Evolutionary conservation across 257 asterid genomes (phyloP).

Genomic region (Anisodus tanguticus): DNA sequence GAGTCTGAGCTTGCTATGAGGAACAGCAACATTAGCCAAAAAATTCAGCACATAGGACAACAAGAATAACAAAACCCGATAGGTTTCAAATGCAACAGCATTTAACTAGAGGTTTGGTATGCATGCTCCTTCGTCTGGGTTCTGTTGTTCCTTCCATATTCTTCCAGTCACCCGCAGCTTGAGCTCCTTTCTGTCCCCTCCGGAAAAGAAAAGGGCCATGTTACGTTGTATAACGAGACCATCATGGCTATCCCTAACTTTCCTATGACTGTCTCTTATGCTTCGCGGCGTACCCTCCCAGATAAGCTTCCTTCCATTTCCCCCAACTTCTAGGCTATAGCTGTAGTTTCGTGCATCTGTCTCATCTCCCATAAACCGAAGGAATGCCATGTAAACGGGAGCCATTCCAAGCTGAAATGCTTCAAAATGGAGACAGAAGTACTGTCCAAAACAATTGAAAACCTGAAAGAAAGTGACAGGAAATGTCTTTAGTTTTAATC

Average conservation of each 20-base stretch:
- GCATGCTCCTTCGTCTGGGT: conserved; percentile 74
- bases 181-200: conserved; percentile 89
- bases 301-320: conserved; percentile 76
- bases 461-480: conserved; percentile 49
- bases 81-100: neutral
- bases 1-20: neutral
- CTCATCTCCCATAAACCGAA: conserved; percentile 91
- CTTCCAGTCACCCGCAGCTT: conserved; percentile 83
- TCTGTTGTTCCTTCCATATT: conserved; percentile 86
- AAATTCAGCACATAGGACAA: conserved; percentile 19
- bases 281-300: conserved; percentile 96
- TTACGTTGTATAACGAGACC: conserved; percentile 78
- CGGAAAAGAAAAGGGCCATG: conserved; percentile 86
- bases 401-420: conserved; percentile 92
- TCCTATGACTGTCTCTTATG: conserved; percentile 79
- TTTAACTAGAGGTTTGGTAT: conserved; percentile 72
- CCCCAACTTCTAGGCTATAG: conserved; percentile 90
- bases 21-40: conserved; percentile 19
- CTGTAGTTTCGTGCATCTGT: conserved; percentile 73
- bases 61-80: conserved; percentile 23
- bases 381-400: conserved; percentile 88
- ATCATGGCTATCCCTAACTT: conserved; percentile 87
- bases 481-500: neutral
- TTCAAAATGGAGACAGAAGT: conserved; percentile 83
- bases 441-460: conserved; percentile 88